Conservation (phyloP, 2,329 filamentous ascomycete species). For the Penicillium sp. region DNA sequence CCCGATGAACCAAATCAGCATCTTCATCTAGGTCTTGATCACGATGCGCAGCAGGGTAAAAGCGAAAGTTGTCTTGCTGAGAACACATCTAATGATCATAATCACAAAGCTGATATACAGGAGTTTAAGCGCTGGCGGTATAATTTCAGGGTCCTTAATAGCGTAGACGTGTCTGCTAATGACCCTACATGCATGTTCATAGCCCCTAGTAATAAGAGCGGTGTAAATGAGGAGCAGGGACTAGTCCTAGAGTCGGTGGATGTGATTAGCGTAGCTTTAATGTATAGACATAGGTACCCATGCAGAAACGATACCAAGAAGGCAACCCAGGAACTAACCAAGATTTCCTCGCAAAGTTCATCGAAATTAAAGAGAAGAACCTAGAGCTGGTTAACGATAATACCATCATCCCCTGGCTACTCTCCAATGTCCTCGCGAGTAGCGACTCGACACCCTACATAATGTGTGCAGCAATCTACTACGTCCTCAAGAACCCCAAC, state of each 20-base stretch:
- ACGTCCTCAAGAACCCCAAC: slow-evolving; percentile 30
- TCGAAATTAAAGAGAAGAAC: slow-evolving; percentile 15
- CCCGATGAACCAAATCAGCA: slow-evolving; percentile 27
- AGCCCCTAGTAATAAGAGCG: slow-evolving; percentile 29
- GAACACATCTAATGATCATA: slow-evolving; percentile 25
- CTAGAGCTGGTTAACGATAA: slow-evolving; percentile 17
- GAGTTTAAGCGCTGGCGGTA: slow-evolving; percentile 17
- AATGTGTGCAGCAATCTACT: slow-evolving; percentile 36
- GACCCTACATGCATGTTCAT: slow-evolving; percentile 32
- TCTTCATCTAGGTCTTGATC: slow-evolving; percentile 22
- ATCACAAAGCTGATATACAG: slow-evolving; percentile 19
- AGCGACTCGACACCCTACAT: slow-evolving; percentile 40
- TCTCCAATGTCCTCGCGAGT: slow-evolving; percentile 33
- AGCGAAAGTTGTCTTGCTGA: slow-evolving; percentile 30
- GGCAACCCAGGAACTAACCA: not conserved
- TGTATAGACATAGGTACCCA: slow-evolving; percentile 30
- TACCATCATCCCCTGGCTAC: slow-evolving; percentile 10
- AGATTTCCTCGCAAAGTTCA: slow-evolving; percentile 16
- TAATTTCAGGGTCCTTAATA: slow-evolving; percentile 19
- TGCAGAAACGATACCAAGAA: slow-evolving; percentile 18
- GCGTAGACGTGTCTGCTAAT: slow-evolving; percentile 34
- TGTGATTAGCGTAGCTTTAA: not conserved
- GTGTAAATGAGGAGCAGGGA: slow-evolving; percentile 27
- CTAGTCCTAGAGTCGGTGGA: not conserved
- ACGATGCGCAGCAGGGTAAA: slow-evolving; percentile 29